Evolutionary conservation across 2,329 filamentous ascomycete genomes (phyloP), one percentile per base, ranked within the genome.

Genomic region (Ophiostoma novo-ulmi): DNA sequence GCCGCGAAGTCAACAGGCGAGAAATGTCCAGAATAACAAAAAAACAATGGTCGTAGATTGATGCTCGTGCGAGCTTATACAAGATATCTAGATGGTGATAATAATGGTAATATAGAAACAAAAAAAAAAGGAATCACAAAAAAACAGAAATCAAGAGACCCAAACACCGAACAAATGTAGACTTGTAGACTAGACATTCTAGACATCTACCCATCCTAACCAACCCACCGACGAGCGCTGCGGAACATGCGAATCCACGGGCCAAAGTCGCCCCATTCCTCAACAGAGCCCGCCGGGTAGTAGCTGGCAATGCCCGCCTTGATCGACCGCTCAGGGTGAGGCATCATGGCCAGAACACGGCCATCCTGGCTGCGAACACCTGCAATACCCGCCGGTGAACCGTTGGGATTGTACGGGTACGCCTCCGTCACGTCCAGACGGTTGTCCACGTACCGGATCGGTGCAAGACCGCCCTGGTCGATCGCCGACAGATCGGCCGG

Each of bases 381-480:
- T 0, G 93, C 91, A 74, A 97, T 91, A 77, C 92, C 93, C 73
- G 86, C 84, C 0, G 92, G 91, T 77, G 90, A 93, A 69, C 93
- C 93, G 80, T 97, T 97, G 69, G 84, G 91, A 82, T 98, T 98
- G 81, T 85, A 91, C 0, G 95, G 95, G 78, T 98, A 99, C 75
- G 83, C 83, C 80, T 93, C 91, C 0, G 95, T 95, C 2, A 89
- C 87, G 70, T 86, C 83, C 36, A 88, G 85, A 74, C 87, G 84
- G 81, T 97, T 97, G 81, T 98, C 92, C 3, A 96, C 88, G 77
- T 96, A 99, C 69, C 91, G 87, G 72, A 98, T 80, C 11, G 91
- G 88, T 1, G 94, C 89, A 35, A 94, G 86, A 35, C 90, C 89
- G 67, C 88, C 83, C 55, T 86, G 84, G 67, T 88, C 84, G 70